A percentile compares a stretch with the other conserved stretches of the same genome.
Evolutionary conservation across 371 early-diverging fungal genomes (phyloP).

Genomic region (Mucor sp.): DNA sequence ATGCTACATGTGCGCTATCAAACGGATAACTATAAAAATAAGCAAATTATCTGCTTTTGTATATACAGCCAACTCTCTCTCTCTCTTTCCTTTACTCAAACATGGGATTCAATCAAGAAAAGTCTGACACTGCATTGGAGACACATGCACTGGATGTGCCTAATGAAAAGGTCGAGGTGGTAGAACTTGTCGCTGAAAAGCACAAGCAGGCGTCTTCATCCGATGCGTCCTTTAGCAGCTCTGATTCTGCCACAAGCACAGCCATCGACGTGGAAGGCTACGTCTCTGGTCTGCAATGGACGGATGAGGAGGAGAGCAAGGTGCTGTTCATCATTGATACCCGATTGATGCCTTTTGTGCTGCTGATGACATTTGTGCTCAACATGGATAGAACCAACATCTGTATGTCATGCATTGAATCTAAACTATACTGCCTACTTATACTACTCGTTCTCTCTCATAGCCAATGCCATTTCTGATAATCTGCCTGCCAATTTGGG

Average conservation of each 20-base stretch:
- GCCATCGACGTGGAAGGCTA: neutral
- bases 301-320: constrained; percentile 30
- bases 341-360: constrained; percentile 33
- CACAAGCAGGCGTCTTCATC: neutral
- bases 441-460: neutral
- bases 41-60: neutral
- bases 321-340: constrained; percentile 32
- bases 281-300: constrained; percentile 32
- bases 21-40: neutral
- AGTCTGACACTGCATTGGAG: neutral
- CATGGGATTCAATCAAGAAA: neutral
- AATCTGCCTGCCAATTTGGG: constrained; percentile 41
- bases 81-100: neutral
- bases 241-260: neutral
- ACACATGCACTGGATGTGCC: neutral
- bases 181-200: neutral
- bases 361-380: constrained; percentile 24
- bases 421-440: neutral
- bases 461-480: constrained; percentile 53
- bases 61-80: neutral
- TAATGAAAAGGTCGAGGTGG: neutral
- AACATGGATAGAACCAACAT: constrained; percentile 12
- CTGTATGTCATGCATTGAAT: neutral
- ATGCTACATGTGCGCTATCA: neutral
- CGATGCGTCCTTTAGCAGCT: neutral